These are phyloP conservation scores for Yamadazyma endophytica DNA, from an alignment of 805 yeast genomes.

Conservation along the genomic window DNA sequence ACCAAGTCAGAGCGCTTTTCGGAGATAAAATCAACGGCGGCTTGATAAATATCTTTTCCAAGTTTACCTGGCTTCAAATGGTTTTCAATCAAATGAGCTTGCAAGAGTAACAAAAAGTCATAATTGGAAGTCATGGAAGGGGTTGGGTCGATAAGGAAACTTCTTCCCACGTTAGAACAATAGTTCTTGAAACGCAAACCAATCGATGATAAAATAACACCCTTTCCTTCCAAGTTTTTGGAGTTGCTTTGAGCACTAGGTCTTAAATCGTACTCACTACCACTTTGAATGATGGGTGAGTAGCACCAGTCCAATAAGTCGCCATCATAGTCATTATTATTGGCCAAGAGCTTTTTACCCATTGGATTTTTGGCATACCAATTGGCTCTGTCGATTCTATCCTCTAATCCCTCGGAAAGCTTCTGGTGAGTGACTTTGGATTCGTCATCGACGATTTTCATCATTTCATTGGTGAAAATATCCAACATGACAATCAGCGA, in stretches of 20 bases:
- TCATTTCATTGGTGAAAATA: conserved; percentile 82
- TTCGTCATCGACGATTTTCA: conserved; percentile 83
- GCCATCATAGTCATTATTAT: conserved; percentile 59
- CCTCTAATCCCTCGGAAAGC: conserved; percentile 72
- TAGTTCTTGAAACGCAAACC: conserved; percentile 86
- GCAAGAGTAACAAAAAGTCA: conserved; percentile 68
- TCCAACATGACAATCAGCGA: conserved; percentile 78
- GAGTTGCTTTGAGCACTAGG: conserved; percentile 78
- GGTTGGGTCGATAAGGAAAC: conserved; percentile 87
- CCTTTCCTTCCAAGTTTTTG: conserved; percentile 58
- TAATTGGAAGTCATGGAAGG: conserved; percentile 74
- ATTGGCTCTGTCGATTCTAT: conserved; percentile 69
- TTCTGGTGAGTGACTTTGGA: conserved; percentile 66
- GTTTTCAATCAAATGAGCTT: conserved; percentile 52
- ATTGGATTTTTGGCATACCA: conserved; percentile 53
- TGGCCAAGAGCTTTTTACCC: conserved; percentile 53
- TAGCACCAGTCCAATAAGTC: conserved; percentile 88
- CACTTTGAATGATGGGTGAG: conserved; percentile 86
- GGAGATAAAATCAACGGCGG: conserved; percentile 57
- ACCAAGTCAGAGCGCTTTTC: conserved; percentile 59
- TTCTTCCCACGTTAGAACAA: conserved; percentile 83
- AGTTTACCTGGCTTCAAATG: conserved; percentile 63
- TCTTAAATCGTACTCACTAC: conserved; percentile 76
- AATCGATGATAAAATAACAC: conserved; percentile 77
- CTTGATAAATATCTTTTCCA: conserved; percentile 64